A percentile compares a stretch with the other conserved stretches of the same genome.
These are phyloP conservation scores for Biscogniauxia mediterranea DNA, from an alignment of 2,329 filamentous ascomycete species.

Conservation along the genomic window DNA sequence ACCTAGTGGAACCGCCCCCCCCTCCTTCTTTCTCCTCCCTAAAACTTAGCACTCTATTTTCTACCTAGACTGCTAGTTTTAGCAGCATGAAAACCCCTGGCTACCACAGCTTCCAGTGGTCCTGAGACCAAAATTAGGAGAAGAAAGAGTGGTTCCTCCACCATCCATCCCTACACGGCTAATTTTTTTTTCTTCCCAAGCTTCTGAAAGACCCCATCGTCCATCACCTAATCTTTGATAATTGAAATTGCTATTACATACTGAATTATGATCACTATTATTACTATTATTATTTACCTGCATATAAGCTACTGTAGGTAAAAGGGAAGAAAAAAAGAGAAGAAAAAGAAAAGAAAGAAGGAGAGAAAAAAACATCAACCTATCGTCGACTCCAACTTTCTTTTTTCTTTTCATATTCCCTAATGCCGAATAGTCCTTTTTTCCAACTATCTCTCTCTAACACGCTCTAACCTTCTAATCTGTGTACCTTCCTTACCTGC, in stretches of 20 bases:
- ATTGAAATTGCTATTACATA: constrained; percentile 2
- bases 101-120: constrained; percentile 2
- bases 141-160: not conserved
- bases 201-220: constrained; percentile 18
- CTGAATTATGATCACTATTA: not conserved
- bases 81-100: not conserved
- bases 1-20: constrained; percentile 7
- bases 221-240: constrained; percentile 5
- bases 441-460: no score
- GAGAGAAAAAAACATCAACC: not conserved
- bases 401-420: no score
- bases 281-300: not conserved
- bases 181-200: constrained; percentile 9
- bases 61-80: constrained; percentile 14
- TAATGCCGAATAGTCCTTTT: not conserved
- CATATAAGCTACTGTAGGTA: not conserved
- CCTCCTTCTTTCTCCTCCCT: constrained; percentile 1
- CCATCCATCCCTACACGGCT: not conserved
- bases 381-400: not conserved
- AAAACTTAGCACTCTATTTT: constrained; percentile 19
- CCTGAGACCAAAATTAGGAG: constrained; percentile 1
- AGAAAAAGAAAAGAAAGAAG: not conserved
- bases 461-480: not conserved
- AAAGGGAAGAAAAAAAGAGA: not conserved
- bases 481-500: no score